Conservation (phyloP, 345 rosid genomes). For the Geranium brycei region DNA sequence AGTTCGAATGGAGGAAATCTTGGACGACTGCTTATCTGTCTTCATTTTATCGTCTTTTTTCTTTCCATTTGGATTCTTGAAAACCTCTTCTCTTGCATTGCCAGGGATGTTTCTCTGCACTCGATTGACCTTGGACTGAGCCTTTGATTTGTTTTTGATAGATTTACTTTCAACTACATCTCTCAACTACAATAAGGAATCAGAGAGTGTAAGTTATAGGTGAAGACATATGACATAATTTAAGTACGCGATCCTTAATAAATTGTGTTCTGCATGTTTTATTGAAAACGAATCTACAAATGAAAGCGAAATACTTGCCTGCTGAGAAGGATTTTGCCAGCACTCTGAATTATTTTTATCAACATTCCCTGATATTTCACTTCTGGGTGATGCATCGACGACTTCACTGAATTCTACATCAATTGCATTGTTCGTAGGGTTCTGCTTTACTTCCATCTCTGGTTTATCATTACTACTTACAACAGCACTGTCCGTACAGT, state of each 20-base stretch:
- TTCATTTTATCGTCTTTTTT: constrained; percentile 22
- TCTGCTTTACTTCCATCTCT: no score
- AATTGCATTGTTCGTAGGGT: constrained; percentile 1
- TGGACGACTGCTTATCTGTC: constrained; percentile 20
- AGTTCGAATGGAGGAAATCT: constrained; percentile 16
- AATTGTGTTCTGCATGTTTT: neutral
- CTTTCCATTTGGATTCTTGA: constrained; percentile 15
- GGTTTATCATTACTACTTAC: no score
- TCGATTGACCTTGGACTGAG: constrained; percentile 17
- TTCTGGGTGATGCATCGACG: constrained; percentile 4
- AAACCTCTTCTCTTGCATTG: constrained; percentile 15
- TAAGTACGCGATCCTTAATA: no score
- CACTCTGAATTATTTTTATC: constrained; percentile 1
- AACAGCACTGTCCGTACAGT: neutral
- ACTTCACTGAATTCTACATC: constrained; percentile 1
- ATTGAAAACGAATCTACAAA: no score
- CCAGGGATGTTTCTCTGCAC: constrained; percentile 8
- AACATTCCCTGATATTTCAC: constrained; percentile 2
- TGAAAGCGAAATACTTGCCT: constrained; percentile 18
- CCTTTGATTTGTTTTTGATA: constrained; percentile 13
- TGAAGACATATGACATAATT: no score
- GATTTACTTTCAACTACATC: constrained; percentile 13
- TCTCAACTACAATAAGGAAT: constrained; percentile 15
- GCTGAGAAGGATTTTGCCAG: constrained; percentile 15
- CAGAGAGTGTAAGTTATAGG: neutral